A percentile compares a stretch with the other conserved stretches of the same genome.
Evolutionary conservation across 805 yeast species (phyloP).

Genomic region (Yamadazyma tumulicola): DNA sequence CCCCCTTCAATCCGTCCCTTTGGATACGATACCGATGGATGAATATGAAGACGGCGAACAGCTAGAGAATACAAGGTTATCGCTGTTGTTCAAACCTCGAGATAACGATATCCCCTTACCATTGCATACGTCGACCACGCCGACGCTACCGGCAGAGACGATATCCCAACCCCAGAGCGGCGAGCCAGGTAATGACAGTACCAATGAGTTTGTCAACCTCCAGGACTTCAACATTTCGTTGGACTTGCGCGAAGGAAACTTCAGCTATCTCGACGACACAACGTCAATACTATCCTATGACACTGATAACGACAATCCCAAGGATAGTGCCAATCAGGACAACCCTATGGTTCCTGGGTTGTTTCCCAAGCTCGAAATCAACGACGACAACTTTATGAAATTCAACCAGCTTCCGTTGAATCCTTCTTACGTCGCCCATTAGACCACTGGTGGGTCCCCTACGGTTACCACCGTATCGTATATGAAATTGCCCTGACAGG

Average conservation of each 20-base stretch:
- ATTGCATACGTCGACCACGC: not conserved
- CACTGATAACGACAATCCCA: constrained; percentile 6
- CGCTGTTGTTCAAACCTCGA: not conserved
- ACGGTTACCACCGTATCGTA: too few relatives aligned
- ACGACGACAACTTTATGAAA: constrained; percentile 21
- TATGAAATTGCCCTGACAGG: too few relatives aligned
- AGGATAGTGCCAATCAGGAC: too few relatives aligned
- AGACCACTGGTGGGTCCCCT: constrained; percentile 3
- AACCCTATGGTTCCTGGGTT: constrained; percentile 36
- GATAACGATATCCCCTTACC: not conserved
- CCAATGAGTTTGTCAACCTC: constrained; percentile 7
- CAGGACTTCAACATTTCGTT: constrained; percentile 7
- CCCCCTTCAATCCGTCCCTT: too few relatives aligned
- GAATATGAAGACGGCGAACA: not conserved
- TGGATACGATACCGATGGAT: too few relatives aligned
- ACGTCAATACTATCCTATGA: constrained; percentile 4
- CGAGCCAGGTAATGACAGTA: not conserved
- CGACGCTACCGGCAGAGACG: not conserved
- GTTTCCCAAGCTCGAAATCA: constrained; percentile 30
- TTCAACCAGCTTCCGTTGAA: constrained; percentile 25
- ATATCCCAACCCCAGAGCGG: not conserved
- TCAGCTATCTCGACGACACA: too few relatives aligned
- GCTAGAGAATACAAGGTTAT: not conserved
- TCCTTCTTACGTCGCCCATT: constrained; percentile 23
- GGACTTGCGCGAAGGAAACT: not conserved